Evolutionary conservation across 306 rosid species (phyloP), one percentile per base, ranked within the genome.

Genomic region (Trifolium fragiferum): DNA sequence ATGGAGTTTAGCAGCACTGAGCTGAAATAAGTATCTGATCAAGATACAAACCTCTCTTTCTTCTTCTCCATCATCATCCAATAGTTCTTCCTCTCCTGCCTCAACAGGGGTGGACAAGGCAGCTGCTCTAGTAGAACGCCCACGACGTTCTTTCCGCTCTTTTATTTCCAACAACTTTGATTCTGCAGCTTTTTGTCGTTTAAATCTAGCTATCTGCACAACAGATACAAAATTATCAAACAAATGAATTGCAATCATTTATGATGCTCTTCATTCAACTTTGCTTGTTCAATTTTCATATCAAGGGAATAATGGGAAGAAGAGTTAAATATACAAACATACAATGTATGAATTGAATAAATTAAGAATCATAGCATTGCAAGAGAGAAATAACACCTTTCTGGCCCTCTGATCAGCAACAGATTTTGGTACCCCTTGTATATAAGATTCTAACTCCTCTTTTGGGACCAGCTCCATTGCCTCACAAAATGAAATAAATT

Each of bases 31-130:
- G 53, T 9, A 30, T 54, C 64, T 32, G 69, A 75, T 79, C 70
- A 83, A 63, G 66, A 66, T 33, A 69, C 87, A 58, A 79, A 95
- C 98, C 99, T 95, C 93, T 33, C 98, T 86, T 80, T 95, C 98
- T 81, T 95, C 99, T 79, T 92, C 99, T 30, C 93, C 98, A 75
- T 92, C 99, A 64, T 92, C 98, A 62, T 95, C 97, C 67, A 86
- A 74, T 51, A 74, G 83, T 82, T 92, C 99, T 83, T 95, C 99
- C 79, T 95, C 99, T 43, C 96, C 97, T 49, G 87, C 89, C 89
- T 92, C 96, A 50, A 94, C 84, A 66, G 96, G 97, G 72, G 99
- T 84, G 33, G 99, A 94, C 82, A 94, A 50, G 20, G 97, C 89
- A 82, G 99, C 86, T 73, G 99, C 99, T 78, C 72, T 90, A 75